Conservation (phyloP, 495 filamentous ascomycete species). For the Hypomontagnella monticulosa region DNA sequence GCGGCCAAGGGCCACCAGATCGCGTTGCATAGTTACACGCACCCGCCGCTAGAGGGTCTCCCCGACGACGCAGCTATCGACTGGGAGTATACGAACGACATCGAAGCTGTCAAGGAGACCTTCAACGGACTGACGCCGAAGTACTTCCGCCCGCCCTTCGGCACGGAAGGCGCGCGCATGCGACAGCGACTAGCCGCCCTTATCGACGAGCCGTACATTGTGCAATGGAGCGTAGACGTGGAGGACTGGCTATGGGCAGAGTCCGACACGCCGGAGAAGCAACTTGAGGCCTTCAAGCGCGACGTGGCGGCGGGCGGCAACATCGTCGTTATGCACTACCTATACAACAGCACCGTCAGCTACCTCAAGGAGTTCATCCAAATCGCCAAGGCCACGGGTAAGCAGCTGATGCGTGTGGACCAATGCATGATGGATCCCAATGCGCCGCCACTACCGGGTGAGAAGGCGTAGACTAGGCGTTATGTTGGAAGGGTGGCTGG, state of each 20-base stretch:
- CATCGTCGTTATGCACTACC: constrained; percentile 80
- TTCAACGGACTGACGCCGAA: constrained; percentile 54
- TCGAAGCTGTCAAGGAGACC: constrained; percentile 62
- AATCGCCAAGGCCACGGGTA: constrained; percentile 71
- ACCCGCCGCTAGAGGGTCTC: constrained; percentile 78
- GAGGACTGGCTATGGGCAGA: constrained; percentile 82
- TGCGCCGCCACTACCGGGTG: constrained; percentile 64
- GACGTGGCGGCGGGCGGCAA: constrained; percentile 74
- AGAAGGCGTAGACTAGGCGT: constrained; percentile 7
- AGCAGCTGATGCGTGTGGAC: constrained; percentile 79
- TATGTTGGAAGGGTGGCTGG: not conserved
- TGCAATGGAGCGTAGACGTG: constrained; percentile 80
- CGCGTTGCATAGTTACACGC: constrained; percentile 77
- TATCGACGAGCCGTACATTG: constrained; percentile 61
- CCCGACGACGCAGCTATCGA: constrained; percentile 68
- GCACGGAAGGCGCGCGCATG: constrained; percentile 76
- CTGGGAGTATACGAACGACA: constrained; percentile 72
- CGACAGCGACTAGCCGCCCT: constrained; percentile 68
- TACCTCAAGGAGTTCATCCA: constrained; percentile 76
- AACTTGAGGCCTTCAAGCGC: constrained; percentile 77
- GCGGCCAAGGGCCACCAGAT: constrained; percentile 73
- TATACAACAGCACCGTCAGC: constrained; percentile 72
- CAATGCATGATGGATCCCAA: constrained; percentile 79
- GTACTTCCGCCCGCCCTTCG: constrained; percentile 83
- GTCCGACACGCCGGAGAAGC: constrained; percentile 71